Base-by-base conservation (phyloP, 2,329 filamentous ascomycete species). In the Monosporascus sp. region DNA sequence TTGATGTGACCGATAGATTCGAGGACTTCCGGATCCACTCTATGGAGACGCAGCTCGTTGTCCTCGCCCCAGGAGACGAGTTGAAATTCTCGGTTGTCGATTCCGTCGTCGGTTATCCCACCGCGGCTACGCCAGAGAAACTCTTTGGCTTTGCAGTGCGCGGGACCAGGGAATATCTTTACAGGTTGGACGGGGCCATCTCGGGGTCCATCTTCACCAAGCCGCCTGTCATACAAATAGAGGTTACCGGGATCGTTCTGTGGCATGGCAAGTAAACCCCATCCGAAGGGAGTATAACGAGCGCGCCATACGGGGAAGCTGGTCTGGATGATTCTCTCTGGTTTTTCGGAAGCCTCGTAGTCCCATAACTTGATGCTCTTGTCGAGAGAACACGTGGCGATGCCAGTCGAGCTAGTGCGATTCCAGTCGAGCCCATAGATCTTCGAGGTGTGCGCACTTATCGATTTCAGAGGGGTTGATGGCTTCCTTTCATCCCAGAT, bases 391-490 rank as follows among this genome's bases (percentile, higher is more conserved):
- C 92, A 97, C 3, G 92, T 97, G 6, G 90, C 84, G 49, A 97
- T 76, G 37, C 84, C 85, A 9, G 83, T 86, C 2, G 83, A 72
- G 47, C 85, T 79, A 14, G 87, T 87, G 49, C 93, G 83, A 65
- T 95, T 95, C 93, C 93, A 97, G 70, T 97, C 93, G 37, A 97
- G 78, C 27, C 93, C 93, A 66, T 97, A 97, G 55, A 97, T 96
- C 70, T 96, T 97, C 38, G 91, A 96, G 35, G 83, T 84, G 64
- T 97, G 92, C 0, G 92, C 93, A 65, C 86, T 85, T 57, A 97
- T 95, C 17, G 90, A 93, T 55, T 85, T 85, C 44, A 97, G 72
- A 5, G 92, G 91, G 54, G 84, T 79, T 3, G 88, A 87, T 1
- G 90, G 84, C 65, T 87, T 89, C 48, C 92, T 81, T 65, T 89